phyloP scores from a whole-genome alignment of 768 basidiomycete species.

The Naganishia onofrii region DNA sequence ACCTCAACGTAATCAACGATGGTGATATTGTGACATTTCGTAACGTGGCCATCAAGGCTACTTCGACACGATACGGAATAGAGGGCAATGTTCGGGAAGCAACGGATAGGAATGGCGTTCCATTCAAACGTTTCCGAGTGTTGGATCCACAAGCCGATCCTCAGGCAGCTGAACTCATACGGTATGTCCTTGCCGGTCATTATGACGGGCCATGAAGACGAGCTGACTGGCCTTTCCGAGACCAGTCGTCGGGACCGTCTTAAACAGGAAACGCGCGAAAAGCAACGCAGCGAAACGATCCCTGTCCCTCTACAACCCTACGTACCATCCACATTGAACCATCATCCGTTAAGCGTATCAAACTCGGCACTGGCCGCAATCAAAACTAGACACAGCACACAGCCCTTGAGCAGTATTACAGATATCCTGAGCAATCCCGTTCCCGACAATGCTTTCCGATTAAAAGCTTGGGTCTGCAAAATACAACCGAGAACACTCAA shows the following conservation, averaged over 20 bases:
- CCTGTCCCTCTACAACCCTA: neutral
- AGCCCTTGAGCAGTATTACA: neutral
- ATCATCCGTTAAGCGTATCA: neutral
- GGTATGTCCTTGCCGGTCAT: neutral
- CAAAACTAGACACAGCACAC: neutral
- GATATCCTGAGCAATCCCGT: slow-evolving; percentile 2
- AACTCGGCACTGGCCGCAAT: neutral
- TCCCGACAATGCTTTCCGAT: slow-evolving; percentile 15
- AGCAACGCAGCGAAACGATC: neutral
- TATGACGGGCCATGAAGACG: neutral
- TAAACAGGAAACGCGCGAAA: neutral
- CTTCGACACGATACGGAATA: neutral
- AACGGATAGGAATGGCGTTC: neutral
- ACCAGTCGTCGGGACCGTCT: slow-evolving; percentile 4
- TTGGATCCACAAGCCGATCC: slow-evolving; percentile 4
- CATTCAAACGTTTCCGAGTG: neutral
- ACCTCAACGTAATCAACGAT: slow-evolving; percentile 16
- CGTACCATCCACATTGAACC: neutral
- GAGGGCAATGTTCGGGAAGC: slow-evolving; percentile 20
- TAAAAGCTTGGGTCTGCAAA: slow-evolving; percentile 6
- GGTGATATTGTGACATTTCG: slow-evolving; percentile 14
- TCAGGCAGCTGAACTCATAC: neutral
- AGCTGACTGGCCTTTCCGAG: neutral
- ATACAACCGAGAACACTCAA: neutral
- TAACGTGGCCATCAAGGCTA: slow-evolving; percentile 12